phyloP scores from a whole-genome alignment of 2,329 filamentous ascomycete genomes.

The Monilinia vaccinii-corymbosi region DNA sequence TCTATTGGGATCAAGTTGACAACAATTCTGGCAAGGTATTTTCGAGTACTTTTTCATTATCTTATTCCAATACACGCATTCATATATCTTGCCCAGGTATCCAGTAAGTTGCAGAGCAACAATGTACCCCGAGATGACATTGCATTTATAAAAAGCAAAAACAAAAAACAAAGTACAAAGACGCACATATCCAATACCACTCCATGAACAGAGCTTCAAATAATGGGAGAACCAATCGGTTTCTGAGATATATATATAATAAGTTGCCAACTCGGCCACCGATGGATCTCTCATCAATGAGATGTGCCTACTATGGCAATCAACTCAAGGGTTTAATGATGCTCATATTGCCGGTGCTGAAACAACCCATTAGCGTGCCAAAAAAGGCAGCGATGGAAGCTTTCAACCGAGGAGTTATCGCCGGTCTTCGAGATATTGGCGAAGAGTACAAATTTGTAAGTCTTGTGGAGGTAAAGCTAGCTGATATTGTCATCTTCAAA shows the following conservation, averaged over 20 bases:
- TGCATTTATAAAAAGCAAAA: not conserved
- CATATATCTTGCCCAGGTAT: not conserved
- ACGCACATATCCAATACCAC: not conserved
- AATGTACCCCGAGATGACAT: not conserved
- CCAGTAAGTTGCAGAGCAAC: not conserved
- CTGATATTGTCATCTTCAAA: slow-evolving; percentile 42
- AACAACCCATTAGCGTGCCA: slow-evolving; percentile 23
- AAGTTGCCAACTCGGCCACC: slow-evolving; percentile 30
- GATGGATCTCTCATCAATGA: slow-evolving; percentile 28
- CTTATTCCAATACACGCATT: not conserved
- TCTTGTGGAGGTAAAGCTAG: slow-evolving; percentile 37
- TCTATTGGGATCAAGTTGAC: not conserved
- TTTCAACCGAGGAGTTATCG: slow-evolving; percentile 42
- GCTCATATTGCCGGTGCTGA: slow-evolving; percentile 23
- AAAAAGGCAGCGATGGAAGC: slow-evolving; percentile 33
- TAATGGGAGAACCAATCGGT: not conserved
- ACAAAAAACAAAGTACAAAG: not conserved
- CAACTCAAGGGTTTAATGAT: slow-evolving; percentile 27
- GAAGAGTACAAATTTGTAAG: slow-evolving; percentile 36
- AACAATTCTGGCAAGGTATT: not conserved
- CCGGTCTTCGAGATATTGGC: slow-evolving; percentile 35
- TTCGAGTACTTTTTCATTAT: not conserved
- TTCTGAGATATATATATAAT: not conserved
- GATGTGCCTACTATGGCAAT: slow-evolving; percentile 30
- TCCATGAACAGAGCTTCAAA: not conserved